These are phyloP conservation scores for Gypsophila paniculata DNA, from an alignment of 179 eudicot genomes.

Conservation along the genomic window DNA sequence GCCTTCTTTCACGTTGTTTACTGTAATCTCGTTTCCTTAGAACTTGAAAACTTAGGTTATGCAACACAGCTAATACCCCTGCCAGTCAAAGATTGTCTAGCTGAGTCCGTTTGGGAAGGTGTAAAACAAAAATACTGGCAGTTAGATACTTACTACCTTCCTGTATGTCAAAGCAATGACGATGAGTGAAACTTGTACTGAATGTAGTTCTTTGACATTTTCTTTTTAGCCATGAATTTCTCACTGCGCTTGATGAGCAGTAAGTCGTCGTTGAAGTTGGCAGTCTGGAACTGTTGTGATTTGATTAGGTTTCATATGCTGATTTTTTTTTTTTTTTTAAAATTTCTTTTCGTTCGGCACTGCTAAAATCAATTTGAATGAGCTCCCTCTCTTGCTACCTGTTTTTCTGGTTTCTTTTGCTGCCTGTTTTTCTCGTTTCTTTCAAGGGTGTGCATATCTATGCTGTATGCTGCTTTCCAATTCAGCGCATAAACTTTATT, in stretches of 20 bases:
- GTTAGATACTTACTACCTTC: constrained; percentile 81
- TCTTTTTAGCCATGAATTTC: background rate
- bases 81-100: constrained; percentile 73
- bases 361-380: background rate
- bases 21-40: constrained; percentile 76
- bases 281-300: background rate
- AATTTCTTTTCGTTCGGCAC: background rate
- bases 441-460: too few relatives aligned
- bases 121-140: constrained; percentile 87
- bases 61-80: constrained; percentile 70
- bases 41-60: constrained; percentile 71
- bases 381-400: background rate
- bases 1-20: constrained; percentile 94
- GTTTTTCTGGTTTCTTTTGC: background rate
- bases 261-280: background rate
- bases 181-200: constrained; percentile 47
- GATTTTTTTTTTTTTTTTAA: background rate
- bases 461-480: too few relatives aligned
- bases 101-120: constrained; percentile 82
- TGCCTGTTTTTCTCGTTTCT: background rate
- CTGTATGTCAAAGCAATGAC: constrained; percentile 69
- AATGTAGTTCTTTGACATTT: background rate
- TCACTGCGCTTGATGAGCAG: background rate
- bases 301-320: background rate
- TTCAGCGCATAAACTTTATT: background rate